phyloP scores from a whole-genome alignment of 331 rosid genomes.

The Acacia pycnantha region DNA sequence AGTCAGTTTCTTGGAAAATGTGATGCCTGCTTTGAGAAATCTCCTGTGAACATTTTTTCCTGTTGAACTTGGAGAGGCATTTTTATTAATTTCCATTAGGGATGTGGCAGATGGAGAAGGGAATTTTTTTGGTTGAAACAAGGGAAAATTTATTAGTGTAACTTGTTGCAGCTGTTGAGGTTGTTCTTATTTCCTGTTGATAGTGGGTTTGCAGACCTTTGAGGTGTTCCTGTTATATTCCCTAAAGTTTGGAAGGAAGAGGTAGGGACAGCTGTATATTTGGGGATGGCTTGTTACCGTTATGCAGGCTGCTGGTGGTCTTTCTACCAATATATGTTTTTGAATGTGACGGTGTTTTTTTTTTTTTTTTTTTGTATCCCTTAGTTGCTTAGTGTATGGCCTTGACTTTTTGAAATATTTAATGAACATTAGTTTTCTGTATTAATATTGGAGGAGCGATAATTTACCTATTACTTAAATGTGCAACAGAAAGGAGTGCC shows the following conservation, averaged over 20 bases:
- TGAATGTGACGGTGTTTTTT: background rate
- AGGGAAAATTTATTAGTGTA: background rate
- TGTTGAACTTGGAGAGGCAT: background rate
- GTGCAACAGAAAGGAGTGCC: background rate
- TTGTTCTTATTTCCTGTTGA: background rate
- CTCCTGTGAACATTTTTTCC: background rate
- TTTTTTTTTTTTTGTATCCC: background rate
- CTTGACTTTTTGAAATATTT: background rate
- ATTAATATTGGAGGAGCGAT: background rate
- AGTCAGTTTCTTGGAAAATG: background rate
- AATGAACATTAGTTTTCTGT: background rate
- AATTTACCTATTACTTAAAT: background rate
- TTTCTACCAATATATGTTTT: background rate
- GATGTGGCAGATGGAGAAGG: background rate
- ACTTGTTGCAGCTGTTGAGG: background rate
- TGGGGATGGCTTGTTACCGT: conserved; percentile 1
- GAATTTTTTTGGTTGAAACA: background rate
- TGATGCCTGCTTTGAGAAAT: background rate
- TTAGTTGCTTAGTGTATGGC: background rate
- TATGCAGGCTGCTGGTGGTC: background rate
- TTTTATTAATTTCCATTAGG: background rate
- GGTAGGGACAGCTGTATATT: background rate
- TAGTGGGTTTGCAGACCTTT: background rate
- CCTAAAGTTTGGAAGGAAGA: background rate
- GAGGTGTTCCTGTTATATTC: conserved; percentile 5